Conservation (phyloP, 2,329 filamentous ascomycete species). For the Purpureocillium lavendulum region DNA sequence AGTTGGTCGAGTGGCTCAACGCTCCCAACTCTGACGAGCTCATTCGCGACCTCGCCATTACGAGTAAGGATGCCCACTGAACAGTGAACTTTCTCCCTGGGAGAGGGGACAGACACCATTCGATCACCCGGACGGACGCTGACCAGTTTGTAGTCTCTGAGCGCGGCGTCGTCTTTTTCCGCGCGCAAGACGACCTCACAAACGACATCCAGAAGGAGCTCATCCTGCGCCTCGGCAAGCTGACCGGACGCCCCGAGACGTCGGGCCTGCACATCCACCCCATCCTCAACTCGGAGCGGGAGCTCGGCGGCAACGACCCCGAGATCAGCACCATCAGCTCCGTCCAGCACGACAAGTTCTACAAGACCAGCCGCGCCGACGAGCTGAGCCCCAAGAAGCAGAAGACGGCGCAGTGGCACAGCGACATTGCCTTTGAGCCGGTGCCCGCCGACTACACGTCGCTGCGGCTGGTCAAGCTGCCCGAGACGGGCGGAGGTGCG, state of each 20-base stretch:
- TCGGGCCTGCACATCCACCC: conserved; percentile 55
- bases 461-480: conserved; percentile 44
- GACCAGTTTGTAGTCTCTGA: conserved; percentile 46
- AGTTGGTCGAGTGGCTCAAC: conserved; percentile 52
- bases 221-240: conserved; percentile 49
- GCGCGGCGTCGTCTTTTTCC: conserved; percentile 63
- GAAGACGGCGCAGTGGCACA: conserved; percentile 45
- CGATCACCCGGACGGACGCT: no score
- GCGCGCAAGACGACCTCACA: conserved; percentile 51
- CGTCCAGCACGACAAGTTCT: conserved; percentile 41
- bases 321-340: conserved; percentile 59
- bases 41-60: conserved; percentile 58
- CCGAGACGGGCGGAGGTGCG: conserved; percentile 44
- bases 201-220: conserved; percentile 60
- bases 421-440: conserved; percentile 58
- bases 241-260: conserved; percentile 46
- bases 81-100: no score
- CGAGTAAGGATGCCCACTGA: conserved; percentile 35
- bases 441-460: conserved; percentile 55
- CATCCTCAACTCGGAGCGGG: conserved; percentile 41
- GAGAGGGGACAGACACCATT: no score
- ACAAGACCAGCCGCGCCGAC: conserved; percentile 14
- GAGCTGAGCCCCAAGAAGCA: conserved; percentile 30
- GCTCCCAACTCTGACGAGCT: conserved; percentile 55
- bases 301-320: conserved; percentile 45